Base-by-base conservation (phyloP, 306 rosid species). In the Luffa aegyptiaca region DNA sequence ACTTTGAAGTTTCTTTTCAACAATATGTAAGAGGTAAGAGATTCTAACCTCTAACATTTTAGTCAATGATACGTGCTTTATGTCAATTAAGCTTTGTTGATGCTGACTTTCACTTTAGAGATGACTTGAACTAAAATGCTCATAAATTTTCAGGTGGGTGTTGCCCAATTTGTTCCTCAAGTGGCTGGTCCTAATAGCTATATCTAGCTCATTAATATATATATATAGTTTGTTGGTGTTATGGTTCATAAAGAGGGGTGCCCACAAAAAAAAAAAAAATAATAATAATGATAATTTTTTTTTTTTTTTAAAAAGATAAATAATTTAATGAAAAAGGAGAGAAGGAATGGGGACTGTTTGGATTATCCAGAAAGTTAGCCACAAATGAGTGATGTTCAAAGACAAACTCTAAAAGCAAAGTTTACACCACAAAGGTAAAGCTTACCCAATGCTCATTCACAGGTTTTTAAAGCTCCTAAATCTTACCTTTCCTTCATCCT, bases 361-460 rank as follows among this genome's bases (percentile, higher is more conserved):
- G 79, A 75, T 75, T 75, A 75, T 52, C 10, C 61, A 48, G 6
- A 74, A 74, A 74, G 78, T 74, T 74, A 33, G 46, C 62, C 46
- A 75, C 64, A 75, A 75, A 75, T 75, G 46, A 75, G 49, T 52
- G 18, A 53, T 75, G 59, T 75, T 53, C 64, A 73, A 31, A 75
- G 35, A 75, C 31, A 75, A 75, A 73, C 76, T 35, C 59, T 26
- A 73, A 73, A 73, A 4, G 14, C 26, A 73, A 73, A 49, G 42
- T 72, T n/a, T 26, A 48, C 37, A 72, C 59, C 21, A 74, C 64
- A 75, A 75, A 75, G 33, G 48, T 35, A 16, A 75, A 52, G 41
- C 41, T 14, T 33, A 52, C 62, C 42, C 18, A 73, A 48, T 21
- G 42, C 77, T 26, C 77, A 44, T 46, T n/a, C 76, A 42, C 9